These are phyloP conservation scores for Penicillium sp. DNA, from an alignment of 2,329 filamentous ascomycete species.

Conservation along the genomic window DNA sequence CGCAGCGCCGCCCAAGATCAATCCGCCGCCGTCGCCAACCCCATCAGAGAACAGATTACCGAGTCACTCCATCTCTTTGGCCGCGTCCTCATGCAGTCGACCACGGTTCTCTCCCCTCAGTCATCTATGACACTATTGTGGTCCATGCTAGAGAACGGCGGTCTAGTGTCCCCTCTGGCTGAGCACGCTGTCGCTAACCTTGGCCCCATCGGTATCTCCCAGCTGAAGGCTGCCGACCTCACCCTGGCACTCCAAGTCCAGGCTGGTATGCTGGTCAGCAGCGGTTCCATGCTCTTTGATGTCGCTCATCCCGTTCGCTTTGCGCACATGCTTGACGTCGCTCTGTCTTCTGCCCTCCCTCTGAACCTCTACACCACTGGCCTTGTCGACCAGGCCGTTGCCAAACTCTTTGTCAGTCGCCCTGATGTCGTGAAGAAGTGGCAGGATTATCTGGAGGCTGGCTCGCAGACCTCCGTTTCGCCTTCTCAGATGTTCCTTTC, in stretches of 20 bases:
- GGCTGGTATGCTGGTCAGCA: constrained; percentile 45
- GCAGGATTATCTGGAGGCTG: constrained; percentile 53
- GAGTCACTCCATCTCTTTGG: constrained; percentile 74
- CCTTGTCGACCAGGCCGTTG: constrained; percentile 58
- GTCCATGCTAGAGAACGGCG: constrained; percentile 65
- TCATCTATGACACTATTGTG: constrained; percentile 60
- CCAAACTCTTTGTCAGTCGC: constrained; percentile 49
- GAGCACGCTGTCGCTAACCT: constrained; percentile 60
- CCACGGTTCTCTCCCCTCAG: constrained; percentile 51
- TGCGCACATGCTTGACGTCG: constrained; percentile 59
- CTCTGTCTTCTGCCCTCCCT: constrained; percentile 52
- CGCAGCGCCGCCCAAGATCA: constrained; percentile 51
- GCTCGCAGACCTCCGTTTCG: constrained; percentile 42
- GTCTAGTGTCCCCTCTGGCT: constrained; percentile 57
- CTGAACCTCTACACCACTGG: constrained; percentile 56
- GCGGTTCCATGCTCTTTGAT: constrained; percentile 46
- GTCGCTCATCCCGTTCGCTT: constrained; percentile 60
- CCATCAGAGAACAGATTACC: constrained; percentile 72
- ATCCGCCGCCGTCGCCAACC: constrained; percentile 49
- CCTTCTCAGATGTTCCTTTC: constrained; percentile 30
- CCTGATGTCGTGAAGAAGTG: constrained; percentile 53
- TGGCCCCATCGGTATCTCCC: constrained; percentile 57
- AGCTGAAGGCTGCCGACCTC: constrained; percentile 52
- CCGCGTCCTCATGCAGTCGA: constrained; percentile 54
- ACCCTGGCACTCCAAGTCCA: constrained; percentile 62